Percentiles rank a stretch among this genome's conserved stretches.
Conservation (phyloP, 257 asterid species). For the Catharanthus roseus region DNA sequence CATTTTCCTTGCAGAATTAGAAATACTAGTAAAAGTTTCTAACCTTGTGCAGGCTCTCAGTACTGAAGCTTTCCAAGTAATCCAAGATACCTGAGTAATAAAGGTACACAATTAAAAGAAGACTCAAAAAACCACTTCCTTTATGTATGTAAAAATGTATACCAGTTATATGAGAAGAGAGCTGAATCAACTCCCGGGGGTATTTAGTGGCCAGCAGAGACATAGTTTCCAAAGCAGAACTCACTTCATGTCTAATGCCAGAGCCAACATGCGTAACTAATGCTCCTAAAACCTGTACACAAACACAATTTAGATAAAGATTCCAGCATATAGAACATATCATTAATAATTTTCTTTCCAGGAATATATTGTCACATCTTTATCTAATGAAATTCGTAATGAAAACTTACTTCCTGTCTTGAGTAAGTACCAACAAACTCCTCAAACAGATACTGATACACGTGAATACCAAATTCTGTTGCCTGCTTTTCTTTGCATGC, state of each 20-base stretch:
- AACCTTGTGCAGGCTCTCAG: constrained; percentile 74
- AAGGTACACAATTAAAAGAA: constrained; percentile 2
- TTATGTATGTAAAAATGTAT: background rate
- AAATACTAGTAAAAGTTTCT: constrained; percentile 2
- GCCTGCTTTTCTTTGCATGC: constrained; percentile 74
- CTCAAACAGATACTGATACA: constrained; percentile 61
- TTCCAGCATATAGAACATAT: constrained; percentile 26
- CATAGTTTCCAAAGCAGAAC: constrained; percentile 70
- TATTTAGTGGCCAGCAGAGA: constrained; percentile 54
- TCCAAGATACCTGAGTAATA: constrained; percentile 67
- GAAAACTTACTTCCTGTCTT: constrained; percentile 72
- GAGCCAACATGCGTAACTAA: constrained; percentile 80
- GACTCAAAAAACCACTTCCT: background rate
- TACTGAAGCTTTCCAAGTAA: constrained; percentile 72
- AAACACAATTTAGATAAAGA: constrained; percentile 15
- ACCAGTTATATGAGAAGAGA: constrained; percentile 74
- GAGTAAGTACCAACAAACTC: constrained; percentile 58
- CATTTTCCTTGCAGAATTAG: constrained; percentile 14
- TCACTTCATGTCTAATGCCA: constrained; percentile 64
- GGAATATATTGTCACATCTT: background rate
- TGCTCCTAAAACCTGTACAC: constrained; percentile 74
- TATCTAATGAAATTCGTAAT: constrained; percentile 7
- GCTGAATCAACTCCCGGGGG: constrained; percentile 63
- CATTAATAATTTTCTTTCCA: constrained; percentile 7
- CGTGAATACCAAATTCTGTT: constrained; percentile 60